A percentile compares a stretch with the other conserved stretches of the same genome.
Conservation (phyloP, 2,329 filamentous ascomycete genomes). For the Coniochaeta ligniaria region DNA sequence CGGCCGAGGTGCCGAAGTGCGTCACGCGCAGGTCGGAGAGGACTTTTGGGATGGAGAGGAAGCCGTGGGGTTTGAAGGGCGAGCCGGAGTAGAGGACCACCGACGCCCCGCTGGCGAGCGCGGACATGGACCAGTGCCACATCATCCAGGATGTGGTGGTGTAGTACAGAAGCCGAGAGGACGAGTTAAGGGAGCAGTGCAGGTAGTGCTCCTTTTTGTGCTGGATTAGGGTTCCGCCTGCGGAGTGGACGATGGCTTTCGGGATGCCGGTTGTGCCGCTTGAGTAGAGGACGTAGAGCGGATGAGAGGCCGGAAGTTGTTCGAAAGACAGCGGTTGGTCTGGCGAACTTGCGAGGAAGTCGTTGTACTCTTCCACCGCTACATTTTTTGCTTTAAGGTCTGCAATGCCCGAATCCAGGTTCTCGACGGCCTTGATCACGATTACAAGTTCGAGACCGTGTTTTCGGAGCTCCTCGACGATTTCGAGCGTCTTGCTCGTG, state of each 20-base stretch:
- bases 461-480: conserved; percentile 55
- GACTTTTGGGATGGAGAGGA: conserved; percentile 74
- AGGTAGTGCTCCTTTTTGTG: conserved; percentile 95
- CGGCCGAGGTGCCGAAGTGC: conserved; percentile 91
- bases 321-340: conserved; percentile 55
- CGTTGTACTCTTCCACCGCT: conserved; percentile 34
- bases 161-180: conserved; percentile 81
- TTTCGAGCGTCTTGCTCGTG: conserved; percentile 69
- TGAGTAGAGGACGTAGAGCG: conserved; percentile 89
- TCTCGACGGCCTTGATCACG: conserved; percentile 61
- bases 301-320: conserved; percentile 76
- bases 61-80: conserved; percentile 72
- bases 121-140: conserved; percentile 96
- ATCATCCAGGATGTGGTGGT: conserved; percentile 99
- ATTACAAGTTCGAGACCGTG: conserved; percentile 63
- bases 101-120: conserved; percentile 73
- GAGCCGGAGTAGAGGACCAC: conserved; percentile 89
- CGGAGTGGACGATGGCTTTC: conserved; percentile 91
- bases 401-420: conserved; percentile 31
- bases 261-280: conserved; percentile 82
- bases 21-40: conserved; percentile 77
- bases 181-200: conserved; percentile 70
- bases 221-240: conserved; percentile 82
- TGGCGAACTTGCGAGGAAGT: conserved; percentile 34
- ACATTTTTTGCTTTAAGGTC: conserved; percentile 31